phyloP scores from a whole-genome alignment of 148 eudicot species.

The Rhododendron ferrugineum region DNA sequence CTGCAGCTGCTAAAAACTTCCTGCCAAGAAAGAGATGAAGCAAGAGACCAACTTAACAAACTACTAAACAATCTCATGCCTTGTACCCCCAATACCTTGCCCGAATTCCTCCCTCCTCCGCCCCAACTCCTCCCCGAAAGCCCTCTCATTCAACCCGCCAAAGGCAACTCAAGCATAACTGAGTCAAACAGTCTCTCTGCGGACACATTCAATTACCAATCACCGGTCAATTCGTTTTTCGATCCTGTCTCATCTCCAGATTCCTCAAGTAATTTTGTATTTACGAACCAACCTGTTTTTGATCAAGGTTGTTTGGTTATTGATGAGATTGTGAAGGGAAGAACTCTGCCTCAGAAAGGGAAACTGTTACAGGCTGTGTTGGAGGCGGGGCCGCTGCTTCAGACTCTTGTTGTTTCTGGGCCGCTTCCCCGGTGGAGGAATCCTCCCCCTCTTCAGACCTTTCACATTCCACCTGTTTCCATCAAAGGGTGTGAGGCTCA shows the following conservation, averaged over 20 bases:
- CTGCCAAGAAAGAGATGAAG: neutral
- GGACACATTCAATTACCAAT: slow-evolving; percentile 18
- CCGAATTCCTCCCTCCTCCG: slow-evolving; percentile 2
- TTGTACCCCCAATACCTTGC: neutral
- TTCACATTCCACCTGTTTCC: slow-evolving; percentile 36
- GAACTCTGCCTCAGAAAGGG: slow-evolving; percentile 48
- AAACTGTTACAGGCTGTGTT: slow-evolving; percentile 46
- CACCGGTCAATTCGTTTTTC: slow-evolving; percentile 34
- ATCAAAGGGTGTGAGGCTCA: slow-evolving; percentile 19
- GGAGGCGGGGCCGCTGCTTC: slow-evolving; percentile 53
- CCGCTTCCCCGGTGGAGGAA: slow-evolving; percentile 62
- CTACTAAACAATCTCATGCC: neutral
- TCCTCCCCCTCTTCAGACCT: slow-evolving; percentile 39
- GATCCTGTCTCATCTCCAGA: slow-evolving; percentile 45
- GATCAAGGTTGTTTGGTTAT: slow-evolving; percentile 34
- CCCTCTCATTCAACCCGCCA: slow-evolving; percentile 15
- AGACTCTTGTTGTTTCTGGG: slow-evolving; percentile 48
- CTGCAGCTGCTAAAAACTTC: neutral
- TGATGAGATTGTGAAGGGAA: slow-evolving; percentile 41
- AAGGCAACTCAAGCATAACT: slow-evolving; percentile 29
- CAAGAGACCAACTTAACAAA: slow-evolving; percentile 2
- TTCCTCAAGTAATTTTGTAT: slow-evolving; percentile 14
- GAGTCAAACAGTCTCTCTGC: slow-evolving; percentile 31
- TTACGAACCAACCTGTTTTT: slow-evolving; percentile 13
- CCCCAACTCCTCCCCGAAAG: slow-evolving; percentile 15